Percentiles rank a stretch among this genome's conserved stretches.
These are phyloP conservation scores for Butyriboletus regius DNA, from an alignment of 1,284 basidiomycete species.

Conservation along the genomic window DNA sequence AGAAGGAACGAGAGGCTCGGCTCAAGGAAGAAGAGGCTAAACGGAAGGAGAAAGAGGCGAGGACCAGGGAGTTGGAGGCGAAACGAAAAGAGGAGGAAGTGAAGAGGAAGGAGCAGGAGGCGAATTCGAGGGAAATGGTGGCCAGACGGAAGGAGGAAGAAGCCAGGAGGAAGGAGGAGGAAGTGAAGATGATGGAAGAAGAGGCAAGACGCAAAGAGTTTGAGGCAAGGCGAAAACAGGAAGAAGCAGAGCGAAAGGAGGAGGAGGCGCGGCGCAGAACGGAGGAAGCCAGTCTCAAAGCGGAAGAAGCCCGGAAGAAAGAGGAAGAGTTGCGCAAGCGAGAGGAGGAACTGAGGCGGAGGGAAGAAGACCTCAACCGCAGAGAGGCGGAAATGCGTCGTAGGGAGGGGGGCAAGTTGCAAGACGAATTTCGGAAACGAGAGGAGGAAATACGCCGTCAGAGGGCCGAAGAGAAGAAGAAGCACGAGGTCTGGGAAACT, in stretches of 20 bases:
- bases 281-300: constrained; percentile 25
- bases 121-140: constrained; percentile 17
- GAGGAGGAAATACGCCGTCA: constrained; percentile 44
- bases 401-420: constrained; percentile 20
- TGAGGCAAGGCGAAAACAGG: constrained; percentile 29
- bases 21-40: constrained; percentile 22
- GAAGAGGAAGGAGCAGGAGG: constrained; percentile 26
- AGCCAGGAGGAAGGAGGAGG: constrained; percentile 26
- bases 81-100: constrained; percentile 29
- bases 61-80: constrained; percentile 26
- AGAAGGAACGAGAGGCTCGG: constrained; percentile 19
- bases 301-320: constrained; percentile 23
- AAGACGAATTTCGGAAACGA: constrained; percentile 38
- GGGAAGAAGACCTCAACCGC: constrained; percentile 31
- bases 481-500: constrained; percentile 31
- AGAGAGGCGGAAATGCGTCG: constrained; percentile 32
- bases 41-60: constrained; percentile 26
- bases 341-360: constrained; percentile 31
- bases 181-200: constrained; percentile 30
- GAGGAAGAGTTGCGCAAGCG: constrained; percentile 36
- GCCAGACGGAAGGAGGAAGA: constrained; percentile 25
- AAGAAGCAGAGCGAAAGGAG: constrained; percentile 28
- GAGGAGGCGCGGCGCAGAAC: constrained; percentile 27
- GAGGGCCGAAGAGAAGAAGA: constrained; percentile 37
- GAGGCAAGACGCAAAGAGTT: constrained; percentile 23